Percentiles rank a stretch among this genome's conserved stretches.
These are phyloP conservation scores for Platanthera guangdongensis DNA, from an alignment of 106 monocot genomes.

Conservation along the genomic window DNA sequence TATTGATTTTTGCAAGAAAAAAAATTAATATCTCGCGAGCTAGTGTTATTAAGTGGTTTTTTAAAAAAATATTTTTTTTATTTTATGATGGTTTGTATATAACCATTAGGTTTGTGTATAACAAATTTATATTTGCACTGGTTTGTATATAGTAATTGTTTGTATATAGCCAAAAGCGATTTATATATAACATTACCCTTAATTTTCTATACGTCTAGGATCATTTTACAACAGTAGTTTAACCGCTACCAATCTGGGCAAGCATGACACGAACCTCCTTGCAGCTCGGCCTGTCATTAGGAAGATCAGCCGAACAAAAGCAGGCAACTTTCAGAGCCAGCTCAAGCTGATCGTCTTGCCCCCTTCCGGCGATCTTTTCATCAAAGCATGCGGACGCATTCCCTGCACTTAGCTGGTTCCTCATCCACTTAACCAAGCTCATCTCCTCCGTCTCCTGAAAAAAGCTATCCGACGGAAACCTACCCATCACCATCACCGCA, in stretches of 20 bases:
- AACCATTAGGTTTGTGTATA: too few relatives aligned
- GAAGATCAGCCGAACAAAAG: constrained; percentile 52
- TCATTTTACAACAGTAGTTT: too few relatives aligned
- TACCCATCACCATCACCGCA: constrained; percentile 52
- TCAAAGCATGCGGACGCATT: constrained; percentile 27
- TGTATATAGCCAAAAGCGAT: too few relatives aligned
- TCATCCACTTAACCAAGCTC: constrained; percentile 54
- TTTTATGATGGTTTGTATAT: too few relatives aligned
- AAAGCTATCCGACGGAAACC: constrained; percentile 51
- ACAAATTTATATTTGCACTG: too few relatives aligned
- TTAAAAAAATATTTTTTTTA: too few relatives aligned
- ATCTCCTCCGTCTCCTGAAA: constrained; percentile 39
- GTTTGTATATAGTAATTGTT: too few relatives aligned
- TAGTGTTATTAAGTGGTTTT: too few relatives aligned
- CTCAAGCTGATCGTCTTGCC: constrained; percentile 37
- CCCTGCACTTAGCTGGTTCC: constrained; percentile 19
- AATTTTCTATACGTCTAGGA: too few relatives aligned
- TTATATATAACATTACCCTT: too few relatives aligned
- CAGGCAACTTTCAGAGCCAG: constrained; percentile 60
- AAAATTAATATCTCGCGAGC: too few relatives aligned
- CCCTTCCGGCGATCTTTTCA: constrained; percentile 24
- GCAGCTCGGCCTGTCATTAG: constrained; percentile 59
- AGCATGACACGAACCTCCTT: constrained; percentile 58
- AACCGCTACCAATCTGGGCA: constrained; percentile 16
- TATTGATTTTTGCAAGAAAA: too few relatives aligned